Percentiles rank a stretch among this genome's conserved stretches.
These are phyloP conservation scores for Fraxinus dipetala DNA, from an alignment of 305 asterid species.

Conservation along the genomic window DNA sequence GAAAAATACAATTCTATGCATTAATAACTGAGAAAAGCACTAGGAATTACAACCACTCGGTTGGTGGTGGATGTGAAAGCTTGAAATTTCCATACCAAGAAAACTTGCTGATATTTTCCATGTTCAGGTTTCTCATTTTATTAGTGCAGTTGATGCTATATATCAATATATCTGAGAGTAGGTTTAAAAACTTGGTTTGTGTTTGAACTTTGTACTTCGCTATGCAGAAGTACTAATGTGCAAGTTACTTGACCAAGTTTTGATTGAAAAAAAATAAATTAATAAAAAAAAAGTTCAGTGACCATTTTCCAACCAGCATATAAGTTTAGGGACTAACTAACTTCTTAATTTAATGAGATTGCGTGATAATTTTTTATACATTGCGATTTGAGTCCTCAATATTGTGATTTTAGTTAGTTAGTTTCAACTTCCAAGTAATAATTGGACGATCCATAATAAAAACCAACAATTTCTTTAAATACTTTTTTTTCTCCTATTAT, in stretches of 20 bases:
- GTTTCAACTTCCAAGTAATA: too few relatives aligned
- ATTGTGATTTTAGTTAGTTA: background rate
- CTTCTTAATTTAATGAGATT: too few relatives aligned
- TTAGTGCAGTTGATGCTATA: background rate
- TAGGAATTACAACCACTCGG: constrained; percentile 39
- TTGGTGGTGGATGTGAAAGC: constrained; percentile 47
- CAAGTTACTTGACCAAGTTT: too few relatives aligned
- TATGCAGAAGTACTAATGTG: too few relatives aligned
- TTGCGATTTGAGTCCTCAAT: background rate
- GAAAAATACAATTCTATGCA: constrained; percentile 35
- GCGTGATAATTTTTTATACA: too few relatives aligned
- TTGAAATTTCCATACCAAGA: constrained; percentile 38
- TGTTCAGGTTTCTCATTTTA: background rate
- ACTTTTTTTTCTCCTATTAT: background rate
- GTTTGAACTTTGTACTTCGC: background rate
- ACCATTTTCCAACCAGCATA: too few relatives aligned
- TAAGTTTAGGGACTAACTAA: too few relatives aligned
- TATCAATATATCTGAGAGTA: background rate
- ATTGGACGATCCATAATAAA: background rate
- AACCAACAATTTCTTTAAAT: background rate
- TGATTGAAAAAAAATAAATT: too few relatives aligned
- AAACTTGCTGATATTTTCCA: constrained; percentile 27
- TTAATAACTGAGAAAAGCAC: constrained; percentile 10
- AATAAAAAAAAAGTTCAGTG: too few relatives aligned
- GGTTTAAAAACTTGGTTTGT: background rate